phyloP scores from a whole-genome alignment of 345 rosid species.

The Mangifera indica region DNA sequence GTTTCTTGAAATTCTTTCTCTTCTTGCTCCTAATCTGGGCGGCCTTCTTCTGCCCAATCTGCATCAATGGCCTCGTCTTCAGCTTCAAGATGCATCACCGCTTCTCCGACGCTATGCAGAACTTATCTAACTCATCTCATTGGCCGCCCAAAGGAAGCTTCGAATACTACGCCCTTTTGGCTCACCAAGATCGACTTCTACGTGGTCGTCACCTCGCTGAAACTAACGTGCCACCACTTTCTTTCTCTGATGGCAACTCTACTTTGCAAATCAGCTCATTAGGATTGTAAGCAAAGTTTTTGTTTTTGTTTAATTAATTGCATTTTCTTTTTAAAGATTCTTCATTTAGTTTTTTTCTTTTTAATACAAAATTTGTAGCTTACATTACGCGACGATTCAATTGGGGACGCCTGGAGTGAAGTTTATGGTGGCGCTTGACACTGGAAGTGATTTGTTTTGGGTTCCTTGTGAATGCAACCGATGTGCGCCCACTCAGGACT shows the following conservation, averaged over 20 bases:
- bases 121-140: too few relatives aligned
- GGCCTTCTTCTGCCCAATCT: conserved; percentile 15
- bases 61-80: too few relatives aligned
- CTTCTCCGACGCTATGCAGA: too few relatives aligned
- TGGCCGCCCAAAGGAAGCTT: conserved; percentile 67
- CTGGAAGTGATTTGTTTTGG: conserved; percentile 91
- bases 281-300: conserved; percentile 59
- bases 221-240: conserved; percentile 39
- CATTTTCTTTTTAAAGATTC: conserved; percentile 4
- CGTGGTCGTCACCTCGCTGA: conserved; percentile 59
- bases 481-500: conserved; percentile 66
- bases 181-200: conserved; percentile 55
- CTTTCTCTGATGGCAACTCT: conserved; percentile 72
- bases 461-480: conserved; percentile 82
- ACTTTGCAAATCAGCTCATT: conserved; percentile 69
- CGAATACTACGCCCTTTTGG: conserved; percentile 67
- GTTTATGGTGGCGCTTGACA: conserved; percentile 88
- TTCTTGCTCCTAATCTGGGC: conserved; percentile 36
- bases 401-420: conserved; percentile 82
- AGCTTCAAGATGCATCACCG: too few relatives aligned
- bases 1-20: conserved; percentile 29
- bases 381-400: conserved; percentile 85
- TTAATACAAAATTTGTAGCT: conserved; percentile 32
- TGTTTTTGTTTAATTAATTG: not conserved
- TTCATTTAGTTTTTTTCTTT: conserved; percentile 12